Base-by-base conservation (phyloP, 306 rosid species). In the Cucumis cinereus region DNA sequence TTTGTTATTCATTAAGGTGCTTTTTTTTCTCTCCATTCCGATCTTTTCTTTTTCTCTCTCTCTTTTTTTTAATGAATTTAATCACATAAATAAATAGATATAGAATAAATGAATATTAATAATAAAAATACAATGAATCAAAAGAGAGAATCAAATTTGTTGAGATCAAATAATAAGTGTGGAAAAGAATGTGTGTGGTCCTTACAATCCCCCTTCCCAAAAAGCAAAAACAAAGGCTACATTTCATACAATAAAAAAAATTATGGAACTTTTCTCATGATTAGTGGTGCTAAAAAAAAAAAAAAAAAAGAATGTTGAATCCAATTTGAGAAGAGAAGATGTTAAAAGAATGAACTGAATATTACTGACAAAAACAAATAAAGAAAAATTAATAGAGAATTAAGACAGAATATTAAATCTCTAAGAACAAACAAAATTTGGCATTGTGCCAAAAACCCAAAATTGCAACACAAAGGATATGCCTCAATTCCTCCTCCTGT, bases 341-440 rank as follows among this genome's bases (percentile, higher is more conserved):
- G 41, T 8, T 28, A 15, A 71, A 72, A 72, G 76, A 72, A 72
- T 72, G 57, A 72, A 72, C 55, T 71, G 76, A 71, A 71, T 49
- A 28, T 49, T 14, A 71, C 76, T 71, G 24, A 10, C 8, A 67
- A 45, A 45, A 36, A 16, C 1, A 36, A 38, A 4, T 7, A 11
- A 35, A 4, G 10, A 36, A 7, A 9, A 64, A 40, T 1, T 4
- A 30, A 30, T 30, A 30, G 35, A 40, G 5, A 69, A 7, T 8
- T n/a, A 70, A 70, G 15, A 50, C 58, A 50, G 6, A 70, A 70
- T 15, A 41, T 41, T 41, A 7, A 23, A 43, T 22, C 45, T 62
- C 43, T n/a, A 67, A 67, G 2, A 69, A 26, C 22, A 24, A 43
- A 22, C 38, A 69, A 69, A 69, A 50, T 4, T 1, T n/a, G 43